These are phyloP conservation scores for Ailanthus altissimus DNA, from an alignment of 345 rosid genomes.

Conservation along the genomic window DNA sequence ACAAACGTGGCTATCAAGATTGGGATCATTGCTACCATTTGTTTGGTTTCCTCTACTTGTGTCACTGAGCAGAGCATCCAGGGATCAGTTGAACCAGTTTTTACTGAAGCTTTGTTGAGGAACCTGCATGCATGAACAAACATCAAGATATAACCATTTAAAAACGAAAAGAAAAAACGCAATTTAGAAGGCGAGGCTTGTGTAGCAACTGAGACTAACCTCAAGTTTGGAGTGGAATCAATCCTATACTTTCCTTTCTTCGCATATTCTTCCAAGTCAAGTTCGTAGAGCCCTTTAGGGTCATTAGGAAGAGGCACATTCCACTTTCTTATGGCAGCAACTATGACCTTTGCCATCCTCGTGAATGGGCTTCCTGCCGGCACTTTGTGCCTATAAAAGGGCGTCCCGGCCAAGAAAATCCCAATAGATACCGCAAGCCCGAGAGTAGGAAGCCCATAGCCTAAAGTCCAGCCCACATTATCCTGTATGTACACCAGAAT, in stretches of 20 bases:
- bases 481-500: slow-evolving; percentile 86
- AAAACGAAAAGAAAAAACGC: background rate
- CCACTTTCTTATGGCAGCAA: slow-evolving; percentile 68
- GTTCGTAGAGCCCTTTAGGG: slow-evolving; percentile 54
- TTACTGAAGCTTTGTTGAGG: slow-evolving; percentile 66
- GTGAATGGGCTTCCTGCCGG: slow-evolving; percentile 79
- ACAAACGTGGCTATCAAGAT: slow-evolving; percentile 66
- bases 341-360: slow-evolving; percentile 71
- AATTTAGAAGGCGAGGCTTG: no score
- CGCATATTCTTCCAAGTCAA: slow-evolving; percentile 52
- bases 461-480: slow-evolving; percentile 81
- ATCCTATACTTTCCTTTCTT: slow-evolving; percentile 57
- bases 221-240: slow-evolving; percentile 52
- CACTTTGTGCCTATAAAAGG: slow-evolving; percentile 62
- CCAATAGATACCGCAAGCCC: slow-evolving; percentile 60
- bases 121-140: slow-evolving; percentile 43
- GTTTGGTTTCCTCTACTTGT: slow-evolving; percentile 95
- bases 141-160: background rate
- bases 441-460: slow-evolving; percentile 75
- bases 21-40: slow-evolving; percentile 87
- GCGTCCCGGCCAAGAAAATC: slow-evolving; percentile 73
- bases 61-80: slow-evolving; percentile 78
- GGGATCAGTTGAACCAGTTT: slow-evolving; percentile 47
- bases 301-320: slow-evolving; percentile 45
- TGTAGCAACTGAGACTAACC: slow-evolving; percentile 41